Evolutionary conservation across 1,139 yeast genomes (phyloP).

Genomic region (Yamadazyma dushanensis): DNA sequence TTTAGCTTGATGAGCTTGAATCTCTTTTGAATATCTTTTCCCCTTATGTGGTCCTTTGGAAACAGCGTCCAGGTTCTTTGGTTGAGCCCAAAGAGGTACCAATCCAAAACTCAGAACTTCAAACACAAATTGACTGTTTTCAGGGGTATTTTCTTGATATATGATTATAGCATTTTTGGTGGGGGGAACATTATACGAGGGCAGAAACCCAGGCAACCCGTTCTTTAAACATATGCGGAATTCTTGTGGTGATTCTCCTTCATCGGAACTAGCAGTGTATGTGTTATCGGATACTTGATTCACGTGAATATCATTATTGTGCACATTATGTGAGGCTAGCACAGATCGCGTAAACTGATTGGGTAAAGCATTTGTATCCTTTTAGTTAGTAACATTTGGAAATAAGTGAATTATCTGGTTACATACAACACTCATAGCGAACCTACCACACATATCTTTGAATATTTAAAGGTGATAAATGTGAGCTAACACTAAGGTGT

Average conservation of each 20-base stretch:
- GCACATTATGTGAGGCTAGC: slow-evolving; percentile 10
- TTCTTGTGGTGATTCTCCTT: slow-evolving; percentile 6
- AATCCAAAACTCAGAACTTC: slow-evolving; percentile 47
- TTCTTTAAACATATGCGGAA: slow-evolving; percentile 12
- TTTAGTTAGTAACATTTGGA: slow-evolving; percentile 5
- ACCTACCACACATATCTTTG: slow-evolving; percentile 56
- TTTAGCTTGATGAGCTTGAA: slow-evolving; percentile 29
- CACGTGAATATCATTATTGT: slow-evolving; percentile 24
- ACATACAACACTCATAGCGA: slow-evolving; percentile 44
- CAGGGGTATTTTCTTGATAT: slow-evolving; percentile 16
- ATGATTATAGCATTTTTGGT: slow-evolving; percentile 38
- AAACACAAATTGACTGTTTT: slow-evolving; percentile 20
- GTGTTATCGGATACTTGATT: slow-evolving; percentile 41
- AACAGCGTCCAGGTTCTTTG: slow-evolving; percentile 29
- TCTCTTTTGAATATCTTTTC: slow-evolving; percentile 27
- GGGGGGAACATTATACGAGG: slow-evolving; percentile 44
- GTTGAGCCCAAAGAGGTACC: slow-evolving; percentile 45
- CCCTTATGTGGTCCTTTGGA: slow-evolving; percentile 20
- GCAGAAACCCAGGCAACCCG: slow-evolving; percentile 18
- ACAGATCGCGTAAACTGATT: slow-evolving; percentile 28
- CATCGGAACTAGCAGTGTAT: slow-evolving; percentile 6
- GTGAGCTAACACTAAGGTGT: no score
- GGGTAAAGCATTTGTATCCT: slow-evolving; percentile 34
- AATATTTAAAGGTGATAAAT: no score
- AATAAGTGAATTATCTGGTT: slow-evolving; percentile 16